Percentiles rank a stretch among this genome's conserved stretches.
These are phyloP conservation scores for Clitopilus passeckerianus DNA, from an alignment of 768 basidiomycete species.

Conservation along the genomic window DNA sequence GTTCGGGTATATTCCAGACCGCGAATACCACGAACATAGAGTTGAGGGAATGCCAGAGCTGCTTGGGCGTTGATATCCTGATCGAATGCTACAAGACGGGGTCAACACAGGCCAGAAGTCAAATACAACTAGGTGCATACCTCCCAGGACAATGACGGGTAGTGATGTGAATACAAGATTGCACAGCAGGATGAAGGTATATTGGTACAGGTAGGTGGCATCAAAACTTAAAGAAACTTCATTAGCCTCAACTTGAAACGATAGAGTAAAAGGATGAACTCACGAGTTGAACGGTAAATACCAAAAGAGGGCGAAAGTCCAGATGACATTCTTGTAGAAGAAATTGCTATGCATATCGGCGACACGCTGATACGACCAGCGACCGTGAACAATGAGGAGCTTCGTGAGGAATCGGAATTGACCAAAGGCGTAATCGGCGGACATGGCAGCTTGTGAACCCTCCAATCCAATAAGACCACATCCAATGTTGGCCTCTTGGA, in stretches of 20 bases:
- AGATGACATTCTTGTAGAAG: conserved; percentile 98
- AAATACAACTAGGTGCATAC: conserved; percentile 33
- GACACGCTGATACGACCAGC: conserved; percentile 95
- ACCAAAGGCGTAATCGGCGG: conserved; percentile 96
- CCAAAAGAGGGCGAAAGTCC: conserved; percentile 95
- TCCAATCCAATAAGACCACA: conserved; percentile 92
- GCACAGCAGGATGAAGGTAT: conserved; percentile 89
- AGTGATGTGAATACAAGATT: conserved; percentile 92
- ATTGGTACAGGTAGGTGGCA: conserved; percentile 91
- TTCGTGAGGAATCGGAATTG: conserved; percentile 95
- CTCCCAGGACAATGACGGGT: conserved; percentile 87
- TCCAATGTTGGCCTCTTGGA: conserved; percentile 98
- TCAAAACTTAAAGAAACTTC: conserved; percentile 62
- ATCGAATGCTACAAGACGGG: conserved; percentile 65
- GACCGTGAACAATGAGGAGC: conserved; percentile 87
- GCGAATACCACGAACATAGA: conserved; percentile 93
- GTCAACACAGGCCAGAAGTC: conserved; percentile 3
- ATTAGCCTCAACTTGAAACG: conserved; percentile 7
- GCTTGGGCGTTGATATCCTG: conserved; percentile 91
- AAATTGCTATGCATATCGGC: conserved; percentile 98
- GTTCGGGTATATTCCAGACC: conserved; percentile 88
- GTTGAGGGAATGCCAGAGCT: conserved; percentile 87
- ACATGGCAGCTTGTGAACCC: conserved; percentile 98
- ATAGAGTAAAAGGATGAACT: conserved; percentile 15
- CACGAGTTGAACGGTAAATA: conserved; percentile 85